Evolutionary conservation across 2,329 filamentous ascomycete genomes (phyloP).

Genomic region (Xylaria sp.): DNA sequence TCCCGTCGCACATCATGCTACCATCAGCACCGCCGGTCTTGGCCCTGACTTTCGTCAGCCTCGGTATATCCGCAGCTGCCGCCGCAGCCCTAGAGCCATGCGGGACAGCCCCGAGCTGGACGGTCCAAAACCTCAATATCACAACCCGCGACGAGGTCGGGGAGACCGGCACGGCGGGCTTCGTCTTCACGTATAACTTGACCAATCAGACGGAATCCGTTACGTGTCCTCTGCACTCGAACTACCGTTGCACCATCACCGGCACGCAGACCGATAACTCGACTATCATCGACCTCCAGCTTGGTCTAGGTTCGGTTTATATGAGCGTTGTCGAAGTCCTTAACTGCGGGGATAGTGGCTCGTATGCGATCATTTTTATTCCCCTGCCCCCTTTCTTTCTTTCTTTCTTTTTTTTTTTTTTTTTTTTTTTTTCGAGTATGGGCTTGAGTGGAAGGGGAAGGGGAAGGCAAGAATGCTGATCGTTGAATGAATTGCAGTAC

Average conservation of each 20-base stretch:
- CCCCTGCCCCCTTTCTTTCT: not conserved
- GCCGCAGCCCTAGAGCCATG: conserved; percentile 24
- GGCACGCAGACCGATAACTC: conserved; percentile 35
- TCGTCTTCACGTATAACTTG: conserved; percentile 33
- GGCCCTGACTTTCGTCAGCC: conserved; percentile 9
- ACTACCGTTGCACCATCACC: conserved; percentile 33
- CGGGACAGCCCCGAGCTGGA: conserved; percentile 30
- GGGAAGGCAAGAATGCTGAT: conserved; percentile 3
- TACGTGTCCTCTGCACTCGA: conserved; percentile 33
- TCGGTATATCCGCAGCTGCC: conserved; percentile 13
- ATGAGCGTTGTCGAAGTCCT: conserved; percentile 28
- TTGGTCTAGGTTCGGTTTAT: conserved; percentile 29
- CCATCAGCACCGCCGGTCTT: conserved; percentile 14
- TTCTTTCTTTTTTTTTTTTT: too few relatives aligned
- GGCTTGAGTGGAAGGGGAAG: not conserved
- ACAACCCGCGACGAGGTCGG: conserved; percentile 33
- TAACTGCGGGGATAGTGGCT: conserved; percentile 27
- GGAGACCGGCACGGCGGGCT: conserved; percentile 19
- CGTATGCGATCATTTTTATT: conserved; percentile 27
- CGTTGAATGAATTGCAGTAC: conserved; percentile 11
- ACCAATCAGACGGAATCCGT: conserved; percentile 33
- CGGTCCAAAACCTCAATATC: conserved; percentile 32
- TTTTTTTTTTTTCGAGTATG: too few relatives aligned
- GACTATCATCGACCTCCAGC: conserved; percentile 34
- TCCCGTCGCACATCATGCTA: conserved; percentile 21